Evolutionary conservation across 2,329 filamentous ascomycete genomes (phyloP), one percentile per base, ranked within the genome.

Genomic region (Penicillium sp.): DNA sequence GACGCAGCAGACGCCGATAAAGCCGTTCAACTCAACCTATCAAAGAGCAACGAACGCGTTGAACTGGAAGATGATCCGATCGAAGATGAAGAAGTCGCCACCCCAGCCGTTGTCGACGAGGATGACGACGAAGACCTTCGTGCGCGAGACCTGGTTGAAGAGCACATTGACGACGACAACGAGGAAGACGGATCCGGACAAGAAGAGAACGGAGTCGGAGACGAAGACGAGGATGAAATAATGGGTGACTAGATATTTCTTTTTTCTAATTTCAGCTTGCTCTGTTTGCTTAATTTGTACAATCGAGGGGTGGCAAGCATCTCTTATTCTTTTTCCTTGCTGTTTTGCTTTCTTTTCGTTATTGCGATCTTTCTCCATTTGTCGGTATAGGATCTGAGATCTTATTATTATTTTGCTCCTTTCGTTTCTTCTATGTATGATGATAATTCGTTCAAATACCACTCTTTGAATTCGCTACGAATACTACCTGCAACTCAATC

Each of bases 41-140:
- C 60, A 38, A 71, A 73, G 52, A 73, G 71, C 23, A 68, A 73
- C 18, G 77, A 78, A 56, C 74, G 73, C 46, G 72, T 77, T 16
- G 75, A 72, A 30, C 73, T 74, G 23, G 70, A 74, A 12, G 75
- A 77, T 18, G 74, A 73, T 2, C 56, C 56, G 42, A 58, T 77
- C 12, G 74, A 72, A 30, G 74, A 74, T 30, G 43, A 71, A 11
- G 63, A 65, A 48, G 68, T 71, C 7, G 68, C 68, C 12, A 66
- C 64, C 35, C 69, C 61, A 38, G 52, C 33, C 23, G 59, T 55
- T 28, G 64, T 63, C 21, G 72, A 71, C 42, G 68, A 71, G 58
- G 79, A 81, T 38, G 76, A 74, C 0, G 74, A 76, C 20, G 72
- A 72, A 8, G 71, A 74, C 55, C 62, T 74, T 45, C 70, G 67